phyloP scores from a whole-genome alignment of 1,284 basidiomycete genomes.

The Apiotrichum brassicae region DNA sequence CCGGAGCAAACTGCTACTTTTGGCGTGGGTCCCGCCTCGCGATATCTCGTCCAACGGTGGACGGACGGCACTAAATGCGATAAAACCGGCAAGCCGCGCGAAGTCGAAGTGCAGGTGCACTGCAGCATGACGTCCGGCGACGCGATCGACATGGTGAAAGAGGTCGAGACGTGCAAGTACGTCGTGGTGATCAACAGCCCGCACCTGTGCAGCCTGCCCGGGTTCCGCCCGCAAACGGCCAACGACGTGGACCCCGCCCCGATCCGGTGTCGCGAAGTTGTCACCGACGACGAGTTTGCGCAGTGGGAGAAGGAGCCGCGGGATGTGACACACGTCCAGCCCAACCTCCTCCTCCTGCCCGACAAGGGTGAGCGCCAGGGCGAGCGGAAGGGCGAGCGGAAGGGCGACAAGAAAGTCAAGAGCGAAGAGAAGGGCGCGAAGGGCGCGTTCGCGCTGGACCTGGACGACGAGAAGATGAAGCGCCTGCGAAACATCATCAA shows the following conservation, averaged over 20 bases:
- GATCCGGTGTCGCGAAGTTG: constrained; percentile 41
- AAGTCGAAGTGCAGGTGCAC: constrained; percentile 94
- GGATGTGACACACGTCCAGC: too few species aligned
- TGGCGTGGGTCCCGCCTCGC: constrained; percentile 46
- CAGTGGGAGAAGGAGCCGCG: constrained; percentile 13
- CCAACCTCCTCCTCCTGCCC: too few species aligned
- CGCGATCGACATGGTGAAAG: constrained; percentile 77
- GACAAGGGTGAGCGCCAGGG: neutral
- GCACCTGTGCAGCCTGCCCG: constrained; percentile 80
- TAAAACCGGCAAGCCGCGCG: constrained; percentile 73
- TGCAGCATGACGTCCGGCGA: constrained; percentile 82
- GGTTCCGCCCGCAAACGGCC: constrained; percentile 64
- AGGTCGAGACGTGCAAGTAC: constrained; percentile 81
- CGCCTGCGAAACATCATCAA: too few species aligned
- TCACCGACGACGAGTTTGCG: constrained; percentile 35
- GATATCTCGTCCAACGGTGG: constrained; percentile 84
- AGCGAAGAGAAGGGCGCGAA: neutral
- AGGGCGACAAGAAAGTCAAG: constrained; percentile 1
- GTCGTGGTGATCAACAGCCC: constrained; percentile 88
- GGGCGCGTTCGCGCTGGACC: too few species aligned
- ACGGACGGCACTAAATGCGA: constrained; percentile 84
- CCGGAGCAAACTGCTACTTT: constrained; percentile 27
- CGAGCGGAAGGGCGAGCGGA: neutral
- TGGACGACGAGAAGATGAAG: neutral
- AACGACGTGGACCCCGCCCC: constrained; percentile 30